phyloP scores from a whole-genome alignment of 768 basidiomycete genomes.

The Tephrocybe rancida region DNA sequence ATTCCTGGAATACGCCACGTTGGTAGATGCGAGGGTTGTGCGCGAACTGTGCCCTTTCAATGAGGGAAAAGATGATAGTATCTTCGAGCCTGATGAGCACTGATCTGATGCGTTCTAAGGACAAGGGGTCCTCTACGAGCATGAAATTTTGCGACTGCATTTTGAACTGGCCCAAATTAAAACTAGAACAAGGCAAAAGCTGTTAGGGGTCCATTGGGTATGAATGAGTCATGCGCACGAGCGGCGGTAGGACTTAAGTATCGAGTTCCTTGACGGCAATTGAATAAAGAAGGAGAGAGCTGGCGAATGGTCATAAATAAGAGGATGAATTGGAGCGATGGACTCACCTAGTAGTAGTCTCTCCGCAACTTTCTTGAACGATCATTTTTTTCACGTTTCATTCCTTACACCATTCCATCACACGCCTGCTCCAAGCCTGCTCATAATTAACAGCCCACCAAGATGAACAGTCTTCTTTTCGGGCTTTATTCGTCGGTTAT shows the following conservation, averaged over 20 bases:
- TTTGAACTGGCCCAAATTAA: conserved; percentile 5
- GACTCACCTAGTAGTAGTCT: background rate
- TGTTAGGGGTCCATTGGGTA: background rate
- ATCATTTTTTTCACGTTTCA: background rate
- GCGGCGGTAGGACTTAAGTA: background rate
- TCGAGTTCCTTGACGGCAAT: background rate
- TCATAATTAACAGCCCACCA: background rate
- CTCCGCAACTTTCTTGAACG: background rate
- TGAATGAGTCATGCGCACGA: background rate
- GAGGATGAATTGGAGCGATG: background rate
- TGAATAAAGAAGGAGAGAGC: background rate
- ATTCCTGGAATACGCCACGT: conserved; percentile 75
- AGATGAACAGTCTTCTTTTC: background rate
- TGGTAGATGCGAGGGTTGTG: conserved; percentile 91
- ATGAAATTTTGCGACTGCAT: conserved; percentile 75
- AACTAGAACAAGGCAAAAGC: background rate
- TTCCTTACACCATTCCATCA: background rate
- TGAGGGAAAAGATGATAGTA: conserved; percentile 97
- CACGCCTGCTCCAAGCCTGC: background rate
- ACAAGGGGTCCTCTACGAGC: conserved; percentile 79
- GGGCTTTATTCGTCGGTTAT: background rate
- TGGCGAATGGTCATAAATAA: conserved; percentile 2
- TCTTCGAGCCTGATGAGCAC: conserved; percentile 92
- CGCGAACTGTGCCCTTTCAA: conserved; percentile 97
- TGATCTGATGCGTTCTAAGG: conserved; percentile 84